phyloP scores from a whole-genome alignment of 2,329 filamentous ascomycete genomes.

The Talaromyces marneffei region DNA sequence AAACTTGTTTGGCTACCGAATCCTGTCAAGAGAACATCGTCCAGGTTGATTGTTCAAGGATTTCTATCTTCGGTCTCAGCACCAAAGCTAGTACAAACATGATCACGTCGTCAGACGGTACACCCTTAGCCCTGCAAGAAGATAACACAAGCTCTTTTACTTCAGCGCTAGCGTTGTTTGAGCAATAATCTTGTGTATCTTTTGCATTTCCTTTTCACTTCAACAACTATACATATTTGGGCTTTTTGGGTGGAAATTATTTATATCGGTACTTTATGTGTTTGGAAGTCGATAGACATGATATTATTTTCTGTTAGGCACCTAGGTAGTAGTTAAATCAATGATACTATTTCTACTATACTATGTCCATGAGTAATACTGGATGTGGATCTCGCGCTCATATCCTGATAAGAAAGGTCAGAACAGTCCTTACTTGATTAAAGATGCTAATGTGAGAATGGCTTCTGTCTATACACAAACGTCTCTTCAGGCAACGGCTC shows the following conservation, averaged over 20 bases:
- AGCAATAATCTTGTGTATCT: slow-evolving; percentile 21
- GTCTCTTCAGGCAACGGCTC: not conserved
- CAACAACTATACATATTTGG: slow-evolving; percentile 1
- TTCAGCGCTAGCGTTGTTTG: slow-evolving; percentile 41
- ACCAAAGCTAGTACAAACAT: slow-evolving; percentile 72
- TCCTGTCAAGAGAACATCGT: slow-evolving; percentile 76
- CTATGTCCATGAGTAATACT: not conserved
- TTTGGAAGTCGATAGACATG: not conserved
- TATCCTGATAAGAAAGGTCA: too few relatives aligned
- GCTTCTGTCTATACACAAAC: not conserved
- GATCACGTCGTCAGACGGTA: slow-evolving; percentile 47
- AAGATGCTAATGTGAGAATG: not conserved
- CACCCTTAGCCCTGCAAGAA: slow-evolving; percentile 31
- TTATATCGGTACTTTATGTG: not conserved
- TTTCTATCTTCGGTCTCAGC: slow-evolving; percentile 63
- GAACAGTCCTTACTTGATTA: not conserved
- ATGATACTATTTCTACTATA: slow-evolving; percentile 1
- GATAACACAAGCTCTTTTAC: slow-evolving; percentile 41
- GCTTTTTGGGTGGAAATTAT: not conserved
- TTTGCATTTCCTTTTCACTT: not conserved
- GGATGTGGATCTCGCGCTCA: not conserved
- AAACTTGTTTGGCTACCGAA: slow-evolving; percentile 61
- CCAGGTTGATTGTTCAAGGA: slow-evolving; percentile 58
- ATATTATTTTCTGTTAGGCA: not conserved
- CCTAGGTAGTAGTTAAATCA: not conserved